Percentiles rank a stretch among this genome's conserved stretches.
Evolutionary conservation across 305 asterid species (phyloP).

Genomic region (Rubia peregrina): DNA sequence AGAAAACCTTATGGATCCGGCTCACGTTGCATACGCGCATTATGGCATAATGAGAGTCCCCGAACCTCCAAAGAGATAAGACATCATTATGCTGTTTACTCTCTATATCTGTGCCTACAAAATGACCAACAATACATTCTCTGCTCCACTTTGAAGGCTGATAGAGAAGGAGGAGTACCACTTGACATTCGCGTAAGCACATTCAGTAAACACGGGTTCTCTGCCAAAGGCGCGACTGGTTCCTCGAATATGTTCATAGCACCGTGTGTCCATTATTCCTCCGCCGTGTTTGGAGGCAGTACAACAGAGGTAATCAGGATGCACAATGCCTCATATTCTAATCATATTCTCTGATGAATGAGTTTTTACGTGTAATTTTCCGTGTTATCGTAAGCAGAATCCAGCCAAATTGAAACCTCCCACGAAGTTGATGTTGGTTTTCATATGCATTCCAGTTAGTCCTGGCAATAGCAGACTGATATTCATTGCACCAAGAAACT

Average conservation of each 20-base stretch:
- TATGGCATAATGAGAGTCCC: conserved; percentile 58
- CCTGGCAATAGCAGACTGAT: conserved; percentile 94
- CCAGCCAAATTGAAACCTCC: conserved; percentile 23
- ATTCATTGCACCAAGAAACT: conserved; percentile 71
- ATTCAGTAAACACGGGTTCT: conserved; percentile 49
- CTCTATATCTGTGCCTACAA: conserved; percentile 12
- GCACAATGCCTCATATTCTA: background rate
- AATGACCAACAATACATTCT: conserved; percentile 32
- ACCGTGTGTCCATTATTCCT: conserved; percentile 66
- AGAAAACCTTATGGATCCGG: conserved; percentile 96
- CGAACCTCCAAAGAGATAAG: conserved; percentile 70
- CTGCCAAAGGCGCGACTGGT: conserved; percentile 39
- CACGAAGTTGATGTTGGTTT: conserved; percentile 45
- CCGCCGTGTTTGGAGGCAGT: conserved; percentile 36
- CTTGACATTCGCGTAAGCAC: conserved; percentile 49
- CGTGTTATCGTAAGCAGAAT: conserved; percentile 33
- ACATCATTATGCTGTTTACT: conserved; percentile 14
- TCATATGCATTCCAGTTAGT: conserved; percentile 83
- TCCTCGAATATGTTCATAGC: conserved; percentile 39
- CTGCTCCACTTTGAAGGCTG: conserved; percentile 77
- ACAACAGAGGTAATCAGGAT: conserved; percentile 36
- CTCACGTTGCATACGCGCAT: conserved; percentile 92
- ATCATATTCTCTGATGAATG: background rate
- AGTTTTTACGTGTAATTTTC: background rate
- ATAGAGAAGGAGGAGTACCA: conserved; percentile 93